Base-by-base conservation (phyloP, 306 rosid species). In the Crataegus laevigata region DNA sequence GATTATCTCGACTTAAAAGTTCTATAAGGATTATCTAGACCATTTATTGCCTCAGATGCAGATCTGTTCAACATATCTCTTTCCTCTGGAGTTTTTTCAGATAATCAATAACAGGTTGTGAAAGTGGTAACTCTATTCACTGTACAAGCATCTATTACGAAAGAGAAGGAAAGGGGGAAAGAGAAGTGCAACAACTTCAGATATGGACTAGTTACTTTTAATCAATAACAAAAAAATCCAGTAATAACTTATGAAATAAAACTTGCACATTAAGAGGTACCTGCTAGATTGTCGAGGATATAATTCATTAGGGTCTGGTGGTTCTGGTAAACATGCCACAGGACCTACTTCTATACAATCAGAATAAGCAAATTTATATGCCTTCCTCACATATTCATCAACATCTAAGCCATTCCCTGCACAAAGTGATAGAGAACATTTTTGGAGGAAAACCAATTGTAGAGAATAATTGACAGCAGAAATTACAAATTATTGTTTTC, bases 231-330 rank as follows among this genome's bases (percentile, higher is more conserved):
- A 66, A 34, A 51, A 55, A 17, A 7, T 19, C 51, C 55, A 19
- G 62, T 8, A 38, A 54, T 55, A 55, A 61, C 22, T 40, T 24
- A 22, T 58, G 73, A 76, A 43, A 71, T 36, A 79, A 60, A 71
- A 59, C 73, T 77, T 68, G 80, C 84, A 69, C 71, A 73, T 28
- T 14, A 14, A 72, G 73, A 78, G 74, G 89, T 79, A 82, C 99
- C 97, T 92, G 81, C 91, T 88, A 79, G 97, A 92, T 80, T 96
- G 97, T 42, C 97, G 98, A 82, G 99, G 98, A 89, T 96, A 96
- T 75, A 96, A 84, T 82, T 92, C 98, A 81, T 90, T 92, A 34
- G 99, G 99, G 80, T 92, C 96, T n/a, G 98, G 99, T 40, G 99
- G 96, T 81, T 92, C 98, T 62, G 99, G 96, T 83, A 92, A 87